Evolutionary conservation across 257 asterid species (phyloP), one percentile per base, ranked within the genome.

Genomic region (Solanum sejunctum): DNA sequence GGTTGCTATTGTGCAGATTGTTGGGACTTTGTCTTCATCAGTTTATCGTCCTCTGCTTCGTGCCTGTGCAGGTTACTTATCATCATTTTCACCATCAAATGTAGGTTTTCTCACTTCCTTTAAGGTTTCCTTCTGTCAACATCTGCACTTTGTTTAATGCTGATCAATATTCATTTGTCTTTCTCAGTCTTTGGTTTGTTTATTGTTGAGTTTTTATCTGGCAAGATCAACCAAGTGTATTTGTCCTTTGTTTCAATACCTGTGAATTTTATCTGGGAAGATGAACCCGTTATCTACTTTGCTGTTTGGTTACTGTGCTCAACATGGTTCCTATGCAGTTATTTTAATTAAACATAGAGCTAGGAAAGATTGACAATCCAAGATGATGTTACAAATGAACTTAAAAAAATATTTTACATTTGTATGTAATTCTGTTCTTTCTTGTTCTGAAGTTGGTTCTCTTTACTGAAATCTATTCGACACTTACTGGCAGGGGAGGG

Each of bases 21-120:
- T 93, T 89, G 95, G 95, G 85, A 89, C 97, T 80, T 93, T 94
- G 82, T 93, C 98, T 75, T 96, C 97, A 63, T 85, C 89, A 20
- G 86, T 88, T 77, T 93, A 92, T 92, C 92, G 92, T 84, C 97
- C 97, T 83, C 92, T 96, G 83, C 98, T 96, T 85, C 98, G 89
- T 86, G 95, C 98, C 84, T 93, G 98, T 72, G 92, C 98, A 84
- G 99, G 99, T 86, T 92, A 93, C 93, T 90, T 96, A 84, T 93
- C 97, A 83, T 96, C 98, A 41, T 96, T 91, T 89, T 95, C 98
- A 79, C 94, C 94, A 80, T 91, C 98, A 87, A 98, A 96, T 89
- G 99, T 96, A 85, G 84, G 99, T 94, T 87, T 75, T 91, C 88
- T 85, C 86, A 84, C 83, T 89, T 78, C 86, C 72, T 80, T 69